phyloP scores from a whole-genome alignment of 2,329 filamentous ascomycete genomes.

The Hawksworthiomyces lignivorus region DNA sequence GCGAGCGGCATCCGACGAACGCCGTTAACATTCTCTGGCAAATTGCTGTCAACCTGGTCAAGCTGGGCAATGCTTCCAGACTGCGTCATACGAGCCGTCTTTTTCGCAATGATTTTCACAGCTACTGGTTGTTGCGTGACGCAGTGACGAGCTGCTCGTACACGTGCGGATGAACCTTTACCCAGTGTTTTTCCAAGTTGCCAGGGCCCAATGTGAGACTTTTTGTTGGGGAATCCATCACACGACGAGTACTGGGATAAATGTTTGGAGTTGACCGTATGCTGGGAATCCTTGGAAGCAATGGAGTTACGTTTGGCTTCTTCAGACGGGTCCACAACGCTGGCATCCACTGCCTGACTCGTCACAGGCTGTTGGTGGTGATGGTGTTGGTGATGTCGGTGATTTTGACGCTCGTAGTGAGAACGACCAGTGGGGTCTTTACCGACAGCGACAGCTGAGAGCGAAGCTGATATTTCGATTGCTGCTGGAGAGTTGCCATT shows the following conservation, averaged over 20 bases:
- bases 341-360: constrained; percentile 1
- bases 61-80: constrained; percentile 80
- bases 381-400: not conserved
- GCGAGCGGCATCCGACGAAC: constrained; percentile 73
- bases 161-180: constrained; percentile 80
- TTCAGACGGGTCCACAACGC: constrained; percentile 1
- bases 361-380: constrained; percentile 1
- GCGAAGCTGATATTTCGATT: not conserved
- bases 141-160: constrained; percentile 75
- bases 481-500: constrained; percentile 4
- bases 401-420: too few relatives aligned
- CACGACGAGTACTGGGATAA: constrained; percentile 28
- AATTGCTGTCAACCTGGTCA: constrained; percentile 60
- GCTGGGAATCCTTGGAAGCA: constrained; percentile 23
- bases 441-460: constrained; percentile 1
- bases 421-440: not conserved
- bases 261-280: constrained; percentile 25
- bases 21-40: constrained; percentile 48
- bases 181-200: constrained; percentile 83
- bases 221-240: constrained; percentile 27
- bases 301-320: constrained; percentile 22
- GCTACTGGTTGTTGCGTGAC: constrained; percentile 75
- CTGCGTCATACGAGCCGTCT: constrained; percentile 69
- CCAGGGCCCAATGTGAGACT: constrained; percentile 88
- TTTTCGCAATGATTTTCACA: constrained; percentile 91